Percentiles rank a stretch among this genome's conserved stretches.
phyloP scores from a whole-genome alignment of 345 rosid species.

The Punica granatum region DNA sequence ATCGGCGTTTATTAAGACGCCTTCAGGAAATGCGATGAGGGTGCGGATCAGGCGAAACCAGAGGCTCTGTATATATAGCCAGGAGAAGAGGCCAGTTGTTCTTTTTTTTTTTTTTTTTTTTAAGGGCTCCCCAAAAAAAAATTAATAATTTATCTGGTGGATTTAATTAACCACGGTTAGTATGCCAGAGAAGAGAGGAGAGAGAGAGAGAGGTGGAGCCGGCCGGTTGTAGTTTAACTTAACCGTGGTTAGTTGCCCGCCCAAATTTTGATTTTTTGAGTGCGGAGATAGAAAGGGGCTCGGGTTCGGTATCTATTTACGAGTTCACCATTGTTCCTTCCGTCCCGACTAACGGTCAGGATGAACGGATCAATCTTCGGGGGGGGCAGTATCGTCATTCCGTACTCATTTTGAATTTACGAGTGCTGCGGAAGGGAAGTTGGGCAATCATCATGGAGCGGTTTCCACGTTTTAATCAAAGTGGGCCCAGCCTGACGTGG shows the following conservation, averaged over 20 bases:
- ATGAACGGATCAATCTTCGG: not conserved
- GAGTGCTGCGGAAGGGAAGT: not conserved
- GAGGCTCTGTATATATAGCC: not conserved
- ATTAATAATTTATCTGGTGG: not conserved
- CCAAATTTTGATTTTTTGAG: constrained; percentile 13
- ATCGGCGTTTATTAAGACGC: constrained; percentile 56
- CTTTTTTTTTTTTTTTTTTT: too few relatives aligned
- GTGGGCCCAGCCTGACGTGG: not conserved
- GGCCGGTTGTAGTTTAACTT: not conserved
- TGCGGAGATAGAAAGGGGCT: not conserved
- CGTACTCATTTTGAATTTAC: not conserved
- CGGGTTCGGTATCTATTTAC: constrained; percentile 5
- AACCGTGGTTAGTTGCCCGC: constrained; percentile 24
- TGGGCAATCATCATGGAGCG: not conserved
- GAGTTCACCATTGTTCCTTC: not conserved
- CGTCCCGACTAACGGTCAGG: not conserved
- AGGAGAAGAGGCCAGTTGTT: not conserved
- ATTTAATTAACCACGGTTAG: constrained; percentile 15
- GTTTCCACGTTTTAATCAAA: not conserved
- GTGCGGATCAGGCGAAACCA: not conserved
- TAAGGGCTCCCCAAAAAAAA: not conserved
- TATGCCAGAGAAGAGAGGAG: constrained; percentile 14
- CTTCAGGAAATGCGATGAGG: constrained; percentile 3
- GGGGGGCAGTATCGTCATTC: constrained; percentile 5
- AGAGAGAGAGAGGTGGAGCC: not conserved